Evolutionary conservation across 108 stramenopile species (phyloP).

Genomic region (Nitzschia sp.): DNA sequence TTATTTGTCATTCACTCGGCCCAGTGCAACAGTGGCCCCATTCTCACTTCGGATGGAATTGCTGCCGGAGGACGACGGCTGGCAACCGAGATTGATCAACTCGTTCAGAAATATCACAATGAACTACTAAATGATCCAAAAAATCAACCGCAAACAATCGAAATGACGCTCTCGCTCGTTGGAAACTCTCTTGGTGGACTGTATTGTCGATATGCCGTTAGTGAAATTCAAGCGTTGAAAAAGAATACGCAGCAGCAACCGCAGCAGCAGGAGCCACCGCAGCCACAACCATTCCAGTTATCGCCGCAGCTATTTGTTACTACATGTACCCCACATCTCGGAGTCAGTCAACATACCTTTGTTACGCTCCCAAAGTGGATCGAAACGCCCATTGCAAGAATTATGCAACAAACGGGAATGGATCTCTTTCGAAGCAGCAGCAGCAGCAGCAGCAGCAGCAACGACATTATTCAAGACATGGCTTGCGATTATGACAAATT

Average conservation of each 20-base stretch:
- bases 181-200: conserved; percentile 84
- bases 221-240: conserved; percentile 30
- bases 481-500: conserved; percentile 36
- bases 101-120: conserved; percentile 27
- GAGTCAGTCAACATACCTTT: conserved; percentile 64
- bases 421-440: conserved; percentile 67
- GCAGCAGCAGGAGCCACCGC: no score
- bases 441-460: no score
- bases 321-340: conserved; percentile 80
- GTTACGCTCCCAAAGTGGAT: conserved; percentile 56
- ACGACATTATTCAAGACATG: conserved; percentile 50
- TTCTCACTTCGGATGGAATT: conserved; percentile 65
- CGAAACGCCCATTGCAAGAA: conserved; percentile 50
- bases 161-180: conserved; percentile 46
- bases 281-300: no score
- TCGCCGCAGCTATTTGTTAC: conserved; percentile 65
- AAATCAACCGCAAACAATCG: neutral
- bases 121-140: conserved; percentile 4
- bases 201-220: conserved; percentile 70
- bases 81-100: conserved; percentile 58
- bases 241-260: neutral
- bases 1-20: conserved; percentile 64
- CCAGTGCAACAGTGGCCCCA: conserved; percentile 52
- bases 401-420: conserved; percentile 50
- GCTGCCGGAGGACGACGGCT: conserved; percentile 59